Percentiles rank a stretch among this genome's conserved stretches.
Evolutionary conservation across 2,329 filamentous ascomycete species (phyloP).

Genomic region (Sporothrix sp.): DNA sequence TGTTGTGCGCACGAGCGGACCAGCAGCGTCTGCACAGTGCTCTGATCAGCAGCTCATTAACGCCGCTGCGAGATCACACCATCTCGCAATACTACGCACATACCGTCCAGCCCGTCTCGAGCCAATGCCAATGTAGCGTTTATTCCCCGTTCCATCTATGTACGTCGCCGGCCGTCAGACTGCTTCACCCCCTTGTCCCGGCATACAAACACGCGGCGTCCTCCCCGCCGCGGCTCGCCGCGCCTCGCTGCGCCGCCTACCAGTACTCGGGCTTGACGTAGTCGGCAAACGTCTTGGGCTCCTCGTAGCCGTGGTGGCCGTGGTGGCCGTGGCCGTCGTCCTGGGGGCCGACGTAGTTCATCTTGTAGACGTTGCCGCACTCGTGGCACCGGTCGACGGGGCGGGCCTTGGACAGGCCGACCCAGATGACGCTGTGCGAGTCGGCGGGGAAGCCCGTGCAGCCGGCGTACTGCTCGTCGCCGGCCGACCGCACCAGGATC

Average conservation of each 20-base stretch:
- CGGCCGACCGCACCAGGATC: conserved; percentile 81
- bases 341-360: conserved; percentile 85
- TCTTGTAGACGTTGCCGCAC: conserved; percentile 94
- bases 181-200: too few relatives aligned
- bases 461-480: conserved; percentile 92
- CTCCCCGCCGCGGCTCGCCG: too few relatives aligned
- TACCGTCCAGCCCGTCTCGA: too few relatives aligned
- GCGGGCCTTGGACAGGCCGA: conserved; percentile 78
- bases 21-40: too few relatives aligned
- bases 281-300: conserved; percentile 95
- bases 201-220: too few relatives aligned
- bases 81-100: too few relatives aligned
- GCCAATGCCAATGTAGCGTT: too few relatives aligned
- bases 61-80: too few relatives aligned
- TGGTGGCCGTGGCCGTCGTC: conserved; percentile 56
- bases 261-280: conserved; percentile 92
- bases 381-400: conserved; percentile 92
- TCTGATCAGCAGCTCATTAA: too few relatives aligned
- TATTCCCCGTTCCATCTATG: too few relatives aligned
- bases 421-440: conserved; percentile 84
- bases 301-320: conserved; percentile 54
- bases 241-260: conserved; percentile 36
- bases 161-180: too few relatives aligned
- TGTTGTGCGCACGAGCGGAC: too few relatives aligned
- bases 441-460: conserved; percentile 93